Conservation (phyloP, 2,329 filamentous ascomycete species). For the Cercospora janseana region DNA sequence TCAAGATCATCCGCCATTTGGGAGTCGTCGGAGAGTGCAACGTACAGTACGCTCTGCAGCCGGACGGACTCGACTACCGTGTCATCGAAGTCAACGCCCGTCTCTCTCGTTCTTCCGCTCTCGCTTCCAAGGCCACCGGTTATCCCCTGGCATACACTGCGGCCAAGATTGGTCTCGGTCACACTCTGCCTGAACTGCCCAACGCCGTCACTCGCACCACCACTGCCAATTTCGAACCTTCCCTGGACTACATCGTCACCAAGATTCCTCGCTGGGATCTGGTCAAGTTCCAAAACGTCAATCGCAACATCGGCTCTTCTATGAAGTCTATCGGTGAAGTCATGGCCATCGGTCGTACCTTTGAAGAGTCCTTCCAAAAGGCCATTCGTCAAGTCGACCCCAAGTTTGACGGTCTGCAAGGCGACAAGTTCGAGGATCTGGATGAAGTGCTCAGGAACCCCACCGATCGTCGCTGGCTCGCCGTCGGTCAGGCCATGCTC, state of each 20-base stretch:
- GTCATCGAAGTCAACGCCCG: slow-evolving; percentile 99
- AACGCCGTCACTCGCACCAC: slow-evolving; percentile 99
- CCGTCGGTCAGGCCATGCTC: slow-evolving; percentile 95
- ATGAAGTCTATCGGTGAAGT: slow-evolving; percentile 99
- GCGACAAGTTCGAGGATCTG: slow-evolving; percentile 88
- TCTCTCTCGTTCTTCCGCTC: slow-evolving; percentile 92
- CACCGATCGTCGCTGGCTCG: slow-evolving; percentile 94
- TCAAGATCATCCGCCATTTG: slow-evolving; percentile 96
- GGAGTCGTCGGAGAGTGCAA: slow-evolving; percentile 99
- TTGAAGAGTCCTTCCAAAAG: slow-evolving; percentile 99
- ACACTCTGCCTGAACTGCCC: slow-evolving; percentile 90
- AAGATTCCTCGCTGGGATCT: slow-evolving; percentile 99
- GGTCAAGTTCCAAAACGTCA: slow-evolving; percentile 98
- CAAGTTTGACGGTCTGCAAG: slow-evolving; percentile 87
- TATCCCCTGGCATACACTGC: slow-evolving; percentile 97
- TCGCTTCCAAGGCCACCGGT: slow-evolving; percentile 96
- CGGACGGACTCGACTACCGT: slow-evolving; percentile 94
- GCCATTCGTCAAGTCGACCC: slow-evolving; percentile 96
- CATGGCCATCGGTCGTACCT: slow-evolving; percentile 98
- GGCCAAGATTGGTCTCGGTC: slow-evolving; percentile 95
- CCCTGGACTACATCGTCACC: slow-evolving; percentile 94
- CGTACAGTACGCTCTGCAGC: slow-evolving; percentile 94
- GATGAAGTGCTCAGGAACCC: slow-evolving; percentile 89
- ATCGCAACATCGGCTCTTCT: slow-evolving; percentile 92
- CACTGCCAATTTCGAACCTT: slow-evolving; percentile 97